phyloP scores from a whole-genome alignment of 1,284 basidiomycete species.

The Moniliella sp. region DNA sequence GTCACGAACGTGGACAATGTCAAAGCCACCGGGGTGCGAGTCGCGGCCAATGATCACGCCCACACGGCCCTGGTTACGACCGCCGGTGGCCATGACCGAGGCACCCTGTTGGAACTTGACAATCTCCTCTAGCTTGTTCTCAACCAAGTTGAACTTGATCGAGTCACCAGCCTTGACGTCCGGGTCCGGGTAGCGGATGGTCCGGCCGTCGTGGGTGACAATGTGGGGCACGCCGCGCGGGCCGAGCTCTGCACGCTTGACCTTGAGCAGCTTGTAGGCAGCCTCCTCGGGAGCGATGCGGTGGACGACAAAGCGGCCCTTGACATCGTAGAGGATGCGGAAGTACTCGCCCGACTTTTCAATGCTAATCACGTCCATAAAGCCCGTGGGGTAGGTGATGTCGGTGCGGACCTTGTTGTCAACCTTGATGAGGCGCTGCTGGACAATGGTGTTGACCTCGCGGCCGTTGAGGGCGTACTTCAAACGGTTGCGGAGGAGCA shows the following conservation, averaged over 20 bases:
- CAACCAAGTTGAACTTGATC: constrained; percentile 84
- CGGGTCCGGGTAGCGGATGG: constrained; percentile 97
- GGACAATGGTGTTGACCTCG: constrained; percentile 83
- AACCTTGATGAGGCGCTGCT: constrained; percentile 91
- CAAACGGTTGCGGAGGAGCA: constrained; percentile 90
- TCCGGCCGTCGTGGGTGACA: constrained; percentile 96
- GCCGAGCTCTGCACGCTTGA: constrained; percentile 73
- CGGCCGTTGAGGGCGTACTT: constrained; percentile 93
- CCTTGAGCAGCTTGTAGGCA: constrained; percentile 91
- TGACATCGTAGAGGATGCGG: constrained; percentile 96
- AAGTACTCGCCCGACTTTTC: constrained; percentile 98
- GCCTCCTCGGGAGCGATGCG: constrained; percentile 97
- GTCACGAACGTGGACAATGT: constrained; percentile 69
- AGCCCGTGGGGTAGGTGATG: constrained; percentile 84
- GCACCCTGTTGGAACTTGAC: constrained; percentile 94
- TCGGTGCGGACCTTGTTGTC: constrained; percentile 97
- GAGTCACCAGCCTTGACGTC: constrained; percentile 89
- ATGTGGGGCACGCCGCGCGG: constrained; percentile 83
- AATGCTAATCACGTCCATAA: constrained; percentile 90
- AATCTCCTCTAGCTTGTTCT: constrained; percentile 79
- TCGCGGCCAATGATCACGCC: constrained; percentile 88
- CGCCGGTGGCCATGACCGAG: constrained; percentile 91
- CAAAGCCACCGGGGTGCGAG: constrained; percentile 90
- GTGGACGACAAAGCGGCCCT: constrained; percentile 95
- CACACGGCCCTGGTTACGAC: constrained; percentile 95